Evolutionary conservation across 2,329 filamentous ascomycete genomes (phyloP).

Genomic region (Ramularia endophylla): DNA sequence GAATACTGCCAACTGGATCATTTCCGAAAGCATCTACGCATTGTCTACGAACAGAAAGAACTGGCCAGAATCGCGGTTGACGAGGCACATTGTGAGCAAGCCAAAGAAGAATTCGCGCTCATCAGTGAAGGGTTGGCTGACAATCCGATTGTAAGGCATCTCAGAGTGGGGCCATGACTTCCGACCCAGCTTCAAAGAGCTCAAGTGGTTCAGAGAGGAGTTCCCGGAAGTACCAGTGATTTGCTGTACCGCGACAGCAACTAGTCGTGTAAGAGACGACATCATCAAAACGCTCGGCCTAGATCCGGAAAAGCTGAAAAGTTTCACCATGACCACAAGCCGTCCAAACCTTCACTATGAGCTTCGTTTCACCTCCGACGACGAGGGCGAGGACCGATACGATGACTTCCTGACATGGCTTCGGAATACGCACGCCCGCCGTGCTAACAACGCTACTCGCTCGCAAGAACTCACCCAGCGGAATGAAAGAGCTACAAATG

Average conservation of each 20-base stretch:
- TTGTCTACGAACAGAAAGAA: constrained; percentile 74
- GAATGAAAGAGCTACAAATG: constrained; percentile 52
- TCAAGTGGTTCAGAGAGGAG: constrained; percentile 76
- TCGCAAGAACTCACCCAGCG: constrained; percentile 51
- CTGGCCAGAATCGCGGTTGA: constrained; percentile 86
- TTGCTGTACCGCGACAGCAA: constrained; percentile 88
- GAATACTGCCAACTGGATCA: constrained; percentile 73
- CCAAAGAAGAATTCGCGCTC: no score
- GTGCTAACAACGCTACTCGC: constrained; percentile 52
- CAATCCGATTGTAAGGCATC: constrained; percentile 42
- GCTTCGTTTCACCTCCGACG: constrained; percentile 73
- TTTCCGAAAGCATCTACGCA: constrained; percentile 68
- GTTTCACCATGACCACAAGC: constrained; percentile 77
- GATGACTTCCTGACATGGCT: constrained; percentile 73
- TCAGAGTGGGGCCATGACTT: constrained; percentile 99
- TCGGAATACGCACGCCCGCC: constrained; percentile 62
- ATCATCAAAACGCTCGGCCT: constrained; percentile 71
- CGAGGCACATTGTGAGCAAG: constrained; percentile 70
- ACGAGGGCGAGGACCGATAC: constrained; percentile 68
- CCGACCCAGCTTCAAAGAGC: constrained; percentile 79
- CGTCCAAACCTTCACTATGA: constrained; percentile 87
- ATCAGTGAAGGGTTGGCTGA: no score
- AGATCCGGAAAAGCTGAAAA: constrained; percentile 56
- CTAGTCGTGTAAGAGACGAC: constrained; percentile 71
- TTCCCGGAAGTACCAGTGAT: constrained; percentile 86